phyloP scores from a whole-genome alignment of 306 rosid species.

The Rubus parviflorus region DNA sequence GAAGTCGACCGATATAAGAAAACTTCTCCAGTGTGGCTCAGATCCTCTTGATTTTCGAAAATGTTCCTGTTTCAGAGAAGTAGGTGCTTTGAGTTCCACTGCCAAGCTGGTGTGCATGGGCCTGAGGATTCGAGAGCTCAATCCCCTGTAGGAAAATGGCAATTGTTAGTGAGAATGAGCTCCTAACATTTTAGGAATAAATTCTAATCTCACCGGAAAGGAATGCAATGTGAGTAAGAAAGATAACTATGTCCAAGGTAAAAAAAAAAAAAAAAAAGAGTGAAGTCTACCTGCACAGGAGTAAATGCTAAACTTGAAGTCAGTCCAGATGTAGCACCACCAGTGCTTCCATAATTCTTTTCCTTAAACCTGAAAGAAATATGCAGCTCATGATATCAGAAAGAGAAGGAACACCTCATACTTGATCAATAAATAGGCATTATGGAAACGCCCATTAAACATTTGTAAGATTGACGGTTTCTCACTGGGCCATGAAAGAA shows the following conservation, averaged over 20 bases:
- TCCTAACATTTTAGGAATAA: neutral
- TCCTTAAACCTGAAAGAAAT: constrained; percentile 76
- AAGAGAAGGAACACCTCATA: neutral
- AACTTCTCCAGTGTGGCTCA: constrained; percentile 28
- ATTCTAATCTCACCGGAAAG: neutral
- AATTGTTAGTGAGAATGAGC: neutral
- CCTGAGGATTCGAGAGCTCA: constrained; percentile 94
- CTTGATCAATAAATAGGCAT: neutral
- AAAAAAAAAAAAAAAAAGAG: neutral
- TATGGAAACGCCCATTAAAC: neutral
- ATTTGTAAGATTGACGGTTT: neutral
- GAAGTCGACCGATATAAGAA: neutral
- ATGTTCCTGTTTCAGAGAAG: constrained; percentile 93
- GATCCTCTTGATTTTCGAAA: constrained; percentile 83
- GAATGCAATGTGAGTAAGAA: neutral
- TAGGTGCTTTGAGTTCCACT: constrained; percentile 94
- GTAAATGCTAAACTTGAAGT: constrained; percentile 93
- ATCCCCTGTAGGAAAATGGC: constrained; percentile 58
- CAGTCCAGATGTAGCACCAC: constrained; percentile 94
- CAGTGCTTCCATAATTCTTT: constrained; percentile 79
- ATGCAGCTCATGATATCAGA: constrained; percentile 14
- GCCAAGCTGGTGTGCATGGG: constrained; percentile 92
- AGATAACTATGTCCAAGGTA: constrained; percentile 1
- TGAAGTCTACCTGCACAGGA: constrained; percentile 79
- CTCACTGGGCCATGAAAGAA: neutral